These are phyloP conservation scores for Arctostaphylos glauca DNA, from an alignment of 148 eudicot genomes.

Conservation along the genomic window DNA sequence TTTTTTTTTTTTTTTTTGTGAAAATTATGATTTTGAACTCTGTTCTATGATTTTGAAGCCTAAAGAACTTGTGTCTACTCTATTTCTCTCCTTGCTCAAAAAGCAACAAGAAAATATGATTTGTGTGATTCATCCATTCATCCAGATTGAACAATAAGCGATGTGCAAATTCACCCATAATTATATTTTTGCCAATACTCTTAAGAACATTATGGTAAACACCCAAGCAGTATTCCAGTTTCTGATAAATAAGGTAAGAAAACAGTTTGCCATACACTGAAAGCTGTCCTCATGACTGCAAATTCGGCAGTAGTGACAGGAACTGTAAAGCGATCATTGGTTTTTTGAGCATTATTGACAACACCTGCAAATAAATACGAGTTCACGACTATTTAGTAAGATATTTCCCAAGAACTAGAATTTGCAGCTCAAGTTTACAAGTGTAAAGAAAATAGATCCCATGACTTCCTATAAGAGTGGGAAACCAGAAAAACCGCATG, in stretches of 20 bases:
- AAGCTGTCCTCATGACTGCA: constrained; percentile 82
- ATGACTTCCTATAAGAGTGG: background rate
- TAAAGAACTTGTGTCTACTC: background rate
- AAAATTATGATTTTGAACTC: background rate
- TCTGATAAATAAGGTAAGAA: background rate
- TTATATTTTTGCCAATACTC: background rate
- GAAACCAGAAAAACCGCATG: background rate
- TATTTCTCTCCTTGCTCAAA: background rate
- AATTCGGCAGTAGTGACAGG: constrained; percentile 83
- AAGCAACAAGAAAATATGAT: background rate
- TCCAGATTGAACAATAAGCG: background rate
- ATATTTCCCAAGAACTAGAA: background rate
- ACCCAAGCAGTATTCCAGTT: background rate
- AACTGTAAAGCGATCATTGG: constrained; percentile 64
- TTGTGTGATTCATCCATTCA: background rate
- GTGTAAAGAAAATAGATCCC: background rate
- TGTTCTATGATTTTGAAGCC: background rate
- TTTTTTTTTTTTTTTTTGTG: too few relatives aligned
- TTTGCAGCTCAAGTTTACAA: background rate
- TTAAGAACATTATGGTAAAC: background rate
- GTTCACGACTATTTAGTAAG: background rate
- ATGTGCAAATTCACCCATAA: constrained; percentile 2
- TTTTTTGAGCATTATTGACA: constrained; percentile 48
- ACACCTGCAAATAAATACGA: constrained; percentile 55
- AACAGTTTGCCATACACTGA: constrained; percentile 57